Percentiles rank a stretch among this genome's conserved stretches.
phyloP scores from a whole-genome alignment of 2,329 filamentous ascomycete species.

The Diplodia intermedia region DNA sequence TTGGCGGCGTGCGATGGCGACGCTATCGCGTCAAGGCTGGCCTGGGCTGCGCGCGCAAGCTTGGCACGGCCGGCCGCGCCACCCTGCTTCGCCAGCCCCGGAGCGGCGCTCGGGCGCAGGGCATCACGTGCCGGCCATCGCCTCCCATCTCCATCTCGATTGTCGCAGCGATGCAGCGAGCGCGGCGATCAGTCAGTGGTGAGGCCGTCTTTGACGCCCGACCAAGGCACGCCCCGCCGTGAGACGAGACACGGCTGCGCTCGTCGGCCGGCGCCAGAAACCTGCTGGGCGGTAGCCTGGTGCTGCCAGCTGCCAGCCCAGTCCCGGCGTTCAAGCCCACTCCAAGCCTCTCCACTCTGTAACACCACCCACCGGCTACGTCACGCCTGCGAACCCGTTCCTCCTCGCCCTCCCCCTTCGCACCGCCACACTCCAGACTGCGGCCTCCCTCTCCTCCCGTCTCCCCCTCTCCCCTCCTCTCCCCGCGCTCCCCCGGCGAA shows the following conservation, averaged over 20 bases:
- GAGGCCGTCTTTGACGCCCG: slow-evolving; percentile 16
- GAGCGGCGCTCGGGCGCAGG: background rate
- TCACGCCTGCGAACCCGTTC: slow-evolving; percentile 12
- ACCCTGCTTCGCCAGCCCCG: background rate
- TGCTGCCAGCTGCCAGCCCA: background rate
- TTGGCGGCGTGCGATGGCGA: slow-evolving; percentile 15
- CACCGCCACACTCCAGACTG: slow-evolving; percentile 24
- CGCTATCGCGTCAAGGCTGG: slow-evolving; percentile 20
- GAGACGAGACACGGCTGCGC: slow-evolving; percentile 23
- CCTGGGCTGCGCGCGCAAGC: background rate
- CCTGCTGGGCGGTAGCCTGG: background rate
- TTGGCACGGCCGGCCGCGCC: background rate
- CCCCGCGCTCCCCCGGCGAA: slow-evolving; percentile 13
- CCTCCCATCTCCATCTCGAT: background rate
- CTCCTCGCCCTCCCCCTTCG: slow-evolving; percentile 4
- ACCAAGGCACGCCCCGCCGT: slow-evolving; percentile 10
- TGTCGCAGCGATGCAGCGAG: slow-evolving; percentile 13
- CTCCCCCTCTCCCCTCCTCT: background rate
- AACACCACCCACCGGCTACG: slow-evolving; percentile 27
- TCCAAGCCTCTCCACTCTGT: slow-evolving; percentile 24
- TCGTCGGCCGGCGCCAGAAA: slow-evolving; percentile 11
- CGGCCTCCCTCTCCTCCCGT: background rate
- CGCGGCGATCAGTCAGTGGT: slow-evolving; percentile 25
- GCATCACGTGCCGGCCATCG: background rate
- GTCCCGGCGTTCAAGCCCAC: slow-evolving; percentile 2